phyloP scores from a whole-genome alignment of 495 filamentous ascomycete species.

The Aspergillus nanangensis region DNA sequence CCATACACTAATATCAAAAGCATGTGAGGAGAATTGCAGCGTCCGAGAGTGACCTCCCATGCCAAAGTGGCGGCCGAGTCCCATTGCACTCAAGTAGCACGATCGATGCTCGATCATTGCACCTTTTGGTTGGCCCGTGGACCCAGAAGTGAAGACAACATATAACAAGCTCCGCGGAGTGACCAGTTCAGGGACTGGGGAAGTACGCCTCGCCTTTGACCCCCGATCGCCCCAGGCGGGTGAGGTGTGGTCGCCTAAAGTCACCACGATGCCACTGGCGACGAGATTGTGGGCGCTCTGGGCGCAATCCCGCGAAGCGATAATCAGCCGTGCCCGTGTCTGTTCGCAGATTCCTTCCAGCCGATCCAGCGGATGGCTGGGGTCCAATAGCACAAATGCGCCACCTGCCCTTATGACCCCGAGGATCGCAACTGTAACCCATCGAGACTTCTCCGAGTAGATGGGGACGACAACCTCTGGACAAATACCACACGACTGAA shows the following conservation, averaged over 20 bases:
- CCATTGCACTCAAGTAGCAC: slow-evolving; percentile 15
- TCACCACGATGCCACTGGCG: neutral
- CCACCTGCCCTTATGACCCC: slow-evolving; percentile 1
- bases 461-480: slow-evolving; percentile 29
- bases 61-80: neutral
- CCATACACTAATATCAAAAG: slow-evolving; percentile 32
- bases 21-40: slow-evolving; percentile 35
- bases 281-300: neutral
- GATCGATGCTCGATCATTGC: slow-evolving; percentile 36
- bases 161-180: slow-evolving; percentile 5
- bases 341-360: neutral
- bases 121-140: slow-evolving; percentile 38
- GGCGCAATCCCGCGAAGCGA: slow-evolving; percentile 1
- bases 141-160: slow-evolving; percentile 33
- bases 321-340: slow-evolving; percentile 2
- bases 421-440: slow-evolving; percentile 4
- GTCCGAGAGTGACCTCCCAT: slow-evolving; percentile 31
- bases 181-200: neutral
- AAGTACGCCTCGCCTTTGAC: neutral
- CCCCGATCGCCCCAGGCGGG: neutral
- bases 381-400: slow-evolving; percentile 37
- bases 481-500: slow-evolving; percentile 20
- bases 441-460: slow-evolving; percentile 34
- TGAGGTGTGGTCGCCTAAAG: neutral
- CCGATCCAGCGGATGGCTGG: slow-evolving; percentile 2